phyloP scores from a whole-genome alignment of 306 rosid genomes.

The Casuarina cunninghamiana region DNA sequence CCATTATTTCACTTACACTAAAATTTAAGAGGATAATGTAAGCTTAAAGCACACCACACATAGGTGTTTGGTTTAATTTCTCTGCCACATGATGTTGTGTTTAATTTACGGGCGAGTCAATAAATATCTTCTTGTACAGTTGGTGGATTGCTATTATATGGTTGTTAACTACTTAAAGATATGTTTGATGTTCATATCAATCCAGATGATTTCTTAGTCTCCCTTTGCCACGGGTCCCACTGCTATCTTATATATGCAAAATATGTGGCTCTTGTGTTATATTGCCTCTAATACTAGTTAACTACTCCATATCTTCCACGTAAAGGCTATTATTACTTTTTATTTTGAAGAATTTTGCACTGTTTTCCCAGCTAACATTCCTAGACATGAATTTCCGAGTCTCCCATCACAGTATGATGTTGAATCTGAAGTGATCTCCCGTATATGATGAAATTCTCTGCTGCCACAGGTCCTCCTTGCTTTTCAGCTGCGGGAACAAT shows the following conservation, averaged over 20 bases:
- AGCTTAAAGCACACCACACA: constrained; percentile 20
- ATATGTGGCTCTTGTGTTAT: constrained; percentile 13
- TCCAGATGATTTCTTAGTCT: not conserved
- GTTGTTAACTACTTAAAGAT: not conserved
- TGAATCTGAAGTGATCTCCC: not conserved
- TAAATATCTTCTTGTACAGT: not conserved
- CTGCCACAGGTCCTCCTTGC: constrained; percentile 8
- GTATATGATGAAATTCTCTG: not conserved
- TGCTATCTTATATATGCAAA: constrained; percentile 9
- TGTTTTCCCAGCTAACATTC: not conserved
- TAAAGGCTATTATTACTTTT: no score
- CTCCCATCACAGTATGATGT: not conserved
- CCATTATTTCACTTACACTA: not conserved
- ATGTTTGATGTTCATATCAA: not conserved
- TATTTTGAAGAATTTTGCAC: no score
- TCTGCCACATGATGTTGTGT: constrained; percentile 8
- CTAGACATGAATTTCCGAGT: not conserved
- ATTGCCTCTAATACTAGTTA: not conserved
- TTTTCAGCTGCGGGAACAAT: constrained; percentile 62
- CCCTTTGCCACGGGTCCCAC: constrained; percentile 17
- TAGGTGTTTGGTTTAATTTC: not conserved
- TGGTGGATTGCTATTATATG: not conserved
- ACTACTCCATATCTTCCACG: not conserved
- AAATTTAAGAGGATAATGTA: constrained; percentile 12
- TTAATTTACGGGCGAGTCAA: not conserved